phyloP scores from a whole-genome alignment of 441 rosid genomes.

The Adansonia grandidieri region DNA sequence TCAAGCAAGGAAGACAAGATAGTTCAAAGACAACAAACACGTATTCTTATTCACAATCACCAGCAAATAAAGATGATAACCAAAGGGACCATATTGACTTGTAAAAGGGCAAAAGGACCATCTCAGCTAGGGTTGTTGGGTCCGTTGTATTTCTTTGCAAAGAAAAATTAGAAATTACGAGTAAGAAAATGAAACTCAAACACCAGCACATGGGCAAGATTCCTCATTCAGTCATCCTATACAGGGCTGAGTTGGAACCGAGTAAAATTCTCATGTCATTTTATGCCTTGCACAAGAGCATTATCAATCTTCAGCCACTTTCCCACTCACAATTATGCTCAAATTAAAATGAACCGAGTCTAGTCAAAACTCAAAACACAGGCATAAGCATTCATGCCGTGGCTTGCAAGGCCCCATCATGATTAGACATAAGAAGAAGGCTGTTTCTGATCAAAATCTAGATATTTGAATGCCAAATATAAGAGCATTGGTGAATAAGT shows the following conservation, averaged over 20 bases:
- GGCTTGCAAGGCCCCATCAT: not conserved
- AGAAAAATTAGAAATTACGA: not conserved
- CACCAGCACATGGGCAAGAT: not conserved
- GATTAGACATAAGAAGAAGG: not conserved
- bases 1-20: conserved; percentile 8
- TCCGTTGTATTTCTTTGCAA: conserved; percentile 3
- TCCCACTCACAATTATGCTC: not conserved
- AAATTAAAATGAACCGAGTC: conserved; percentile 18
- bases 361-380: not conserved
- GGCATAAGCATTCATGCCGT: not conserved
- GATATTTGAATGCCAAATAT: not conserved
- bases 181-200: not conserved
- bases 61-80: not conserved
- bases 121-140: not conserved
- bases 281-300: not conserved
- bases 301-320: conserved; percentile 8
- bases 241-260: not conserved
- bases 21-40: conserved; percentile 5
- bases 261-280: not conserved
- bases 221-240: conserved; percentile 10
- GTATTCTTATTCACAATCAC: conserved; percentile 4
- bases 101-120: not conserved
- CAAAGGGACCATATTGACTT: not conserved
- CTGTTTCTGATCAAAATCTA: not conserved
- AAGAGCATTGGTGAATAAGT: not conserved